These are phyloP conservation scores for Puccinia triticina DNA, from an alignment of 1,284 basidiomycete species.

Conservation along the genomic window DNA sequence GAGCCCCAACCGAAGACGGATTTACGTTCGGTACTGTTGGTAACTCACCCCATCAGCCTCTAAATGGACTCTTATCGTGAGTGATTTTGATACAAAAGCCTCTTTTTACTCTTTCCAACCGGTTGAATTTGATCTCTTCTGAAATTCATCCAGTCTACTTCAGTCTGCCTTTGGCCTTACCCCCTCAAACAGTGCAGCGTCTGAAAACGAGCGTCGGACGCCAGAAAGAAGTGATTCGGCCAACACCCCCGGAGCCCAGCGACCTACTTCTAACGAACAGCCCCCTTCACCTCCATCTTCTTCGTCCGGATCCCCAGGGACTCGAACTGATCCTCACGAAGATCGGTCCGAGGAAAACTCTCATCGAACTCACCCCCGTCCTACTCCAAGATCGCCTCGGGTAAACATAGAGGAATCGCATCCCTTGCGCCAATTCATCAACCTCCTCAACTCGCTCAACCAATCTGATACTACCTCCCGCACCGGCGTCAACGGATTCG, in stretches of 20 bases:
- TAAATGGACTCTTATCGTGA: constrained; percentile 26
- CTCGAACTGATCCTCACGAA: background rate
- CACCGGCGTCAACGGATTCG: constrained; percentile 36
- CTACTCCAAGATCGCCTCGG: constrained; percentile 3
- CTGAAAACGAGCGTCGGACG: constrained; percentile 4
- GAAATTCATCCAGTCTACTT: constrained; percentile 20
- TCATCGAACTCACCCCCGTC: constrained; percentile 17
- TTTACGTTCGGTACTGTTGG: background rate
- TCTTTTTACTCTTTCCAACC: background rate
- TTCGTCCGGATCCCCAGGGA: background rate
- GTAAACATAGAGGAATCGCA: constrained; percentile 45
- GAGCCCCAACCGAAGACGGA: background rate
- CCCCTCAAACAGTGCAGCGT: background rate
- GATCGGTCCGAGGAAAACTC: background rate
- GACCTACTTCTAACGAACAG: background rate
- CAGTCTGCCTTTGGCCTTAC: constrained; percentile 29
- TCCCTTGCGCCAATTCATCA: constrained; percentile 42
- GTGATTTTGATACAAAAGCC: background rate
- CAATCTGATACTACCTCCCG: background rate
- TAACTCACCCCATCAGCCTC: background rate
- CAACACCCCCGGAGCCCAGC: background rate
- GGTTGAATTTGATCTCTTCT: background rate
- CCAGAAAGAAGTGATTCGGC: background rate
- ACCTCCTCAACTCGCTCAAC: constrained; percentile 35
- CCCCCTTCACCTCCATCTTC: background rate